These are phyloP conservation scores for Parietaria judaica DNA, from an alignment of 306 rosid genomes.

Conservation along the genomic window DNA sequence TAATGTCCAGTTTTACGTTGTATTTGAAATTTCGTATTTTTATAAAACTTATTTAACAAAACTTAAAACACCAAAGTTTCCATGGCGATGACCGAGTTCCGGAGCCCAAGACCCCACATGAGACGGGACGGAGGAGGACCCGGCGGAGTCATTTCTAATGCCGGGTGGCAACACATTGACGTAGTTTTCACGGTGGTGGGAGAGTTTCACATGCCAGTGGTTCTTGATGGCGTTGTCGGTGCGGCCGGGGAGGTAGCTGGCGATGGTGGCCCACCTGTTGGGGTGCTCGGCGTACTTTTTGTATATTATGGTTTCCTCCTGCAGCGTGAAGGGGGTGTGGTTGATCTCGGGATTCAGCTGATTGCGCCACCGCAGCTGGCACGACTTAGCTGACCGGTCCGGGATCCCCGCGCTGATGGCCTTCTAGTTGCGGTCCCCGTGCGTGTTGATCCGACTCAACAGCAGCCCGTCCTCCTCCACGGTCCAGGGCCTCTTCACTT, in stretches of 20 bases:
- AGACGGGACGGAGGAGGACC: slow-evolving; percentile 4
- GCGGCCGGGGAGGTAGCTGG: slow-evolving; percentile 74
- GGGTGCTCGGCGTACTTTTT: slow-evolving; percentile 59
- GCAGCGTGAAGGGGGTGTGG: slow-evolving; percentile 64
- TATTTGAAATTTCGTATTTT: no score
- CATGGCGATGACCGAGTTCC: no score
- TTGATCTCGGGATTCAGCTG: slow-evolving; percentile 81
- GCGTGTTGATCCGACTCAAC: slow-evolving; percentile 37
- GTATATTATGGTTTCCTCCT: slow-evolving; percentile 58
- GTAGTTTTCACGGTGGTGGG: slow-evolving; percentile 10
- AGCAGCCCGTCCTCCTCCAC: slow-evolving; percentile 65
- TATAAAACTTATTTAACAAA: no score
- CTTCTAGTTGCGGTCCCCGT: slow-evolving; percentile 78
- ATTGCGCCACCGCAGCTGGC: slow-evolving; percentile 82
- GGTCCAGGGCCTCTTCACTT: slow-evolving; percentile 74
- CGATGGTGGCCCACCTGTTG: slow-evolving; percentile 91
- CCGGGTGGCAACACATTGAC: no score
- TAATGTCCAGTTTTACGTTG: no score
- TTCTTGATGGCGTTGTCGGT: slow-evolving; percentile 91
- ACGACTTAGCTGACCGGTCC: slow-evolving; percentile 78
- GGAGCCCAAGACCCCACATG: no score
- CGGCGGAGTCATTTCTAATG: not conserved
- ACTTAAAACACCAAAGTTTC: no score
- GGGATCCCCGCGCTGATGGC: slow-evolving; percentile 61
- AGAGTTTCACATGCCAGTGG: slow-evolving; percentile 90